Conservation (phyloP, 768 basidiomycete species). For the Coprinopsis sp. region DNA sequence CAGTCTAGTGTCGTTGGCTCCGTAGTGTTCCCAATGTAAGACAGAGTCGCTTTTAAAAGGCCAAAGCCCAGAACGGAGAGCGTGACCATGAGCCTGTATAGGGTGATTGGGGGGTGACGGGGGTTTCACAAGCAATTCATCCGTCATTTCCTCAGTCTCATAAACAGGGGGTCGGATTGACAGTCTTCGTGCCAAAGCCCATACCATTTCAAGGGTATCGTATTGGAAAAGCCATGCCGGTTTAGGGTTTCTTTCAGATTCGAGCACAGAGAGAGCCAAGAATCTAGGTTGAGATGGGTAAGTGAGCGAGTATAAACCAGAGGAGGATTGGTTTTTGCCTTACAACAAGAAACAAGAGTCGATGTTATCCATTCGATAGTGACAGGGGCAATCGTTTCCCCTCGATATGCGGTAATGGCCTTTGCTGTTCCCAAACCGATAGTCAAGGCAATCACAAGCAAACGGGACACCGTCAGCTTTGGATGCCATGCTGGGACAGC, state of each 20-base stretch:
- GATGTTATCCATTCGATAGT: slow-evolving; percentile 16
- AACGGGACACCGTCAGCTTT: slow-evolving; percentile 11
- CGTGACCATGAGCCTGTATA: background rate
- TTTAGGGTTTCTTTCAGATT: no score
- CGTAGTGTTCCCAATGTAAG: background rate
- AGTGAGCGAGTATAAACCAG: no score
- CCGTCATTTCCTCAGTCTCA: background rate
- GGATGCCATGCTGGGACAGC: slow-evolving; percentile 13
- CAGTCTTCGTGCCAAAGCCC: background rate
- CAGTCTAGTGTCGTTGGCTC: slow-evolving; percentile 3
- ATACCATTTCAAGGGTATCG: background rate
- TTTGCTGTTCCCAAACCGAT: slow-evolving; percentile 9
- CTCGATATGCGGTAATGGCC: slow-evolving; percentile 5
- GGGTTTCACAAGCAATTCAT: background rate
- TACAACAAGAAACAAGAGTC: no score
- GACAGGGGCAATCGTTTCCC: slow-evolving; percentile 4
- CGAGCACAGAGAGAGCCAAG: no score
- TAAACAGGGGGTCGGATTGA: background rate
- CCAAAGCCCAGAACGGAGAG: background rate
- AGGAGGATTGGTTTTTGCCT: no score
- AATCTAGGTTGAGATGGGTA: no score
- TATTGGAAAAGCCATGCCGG: slow-evolving; percentile 1
- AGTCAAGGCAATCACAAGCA: slow-evolving; percentile 1
- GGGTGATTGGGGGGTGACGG: background rate
- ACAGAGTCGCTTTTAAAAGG: background rate